These are phyloP conservation scores for Candida insectorum DNA, from an alignment of 805 yeast genomes.

Conservation along the genomic window DNA sequence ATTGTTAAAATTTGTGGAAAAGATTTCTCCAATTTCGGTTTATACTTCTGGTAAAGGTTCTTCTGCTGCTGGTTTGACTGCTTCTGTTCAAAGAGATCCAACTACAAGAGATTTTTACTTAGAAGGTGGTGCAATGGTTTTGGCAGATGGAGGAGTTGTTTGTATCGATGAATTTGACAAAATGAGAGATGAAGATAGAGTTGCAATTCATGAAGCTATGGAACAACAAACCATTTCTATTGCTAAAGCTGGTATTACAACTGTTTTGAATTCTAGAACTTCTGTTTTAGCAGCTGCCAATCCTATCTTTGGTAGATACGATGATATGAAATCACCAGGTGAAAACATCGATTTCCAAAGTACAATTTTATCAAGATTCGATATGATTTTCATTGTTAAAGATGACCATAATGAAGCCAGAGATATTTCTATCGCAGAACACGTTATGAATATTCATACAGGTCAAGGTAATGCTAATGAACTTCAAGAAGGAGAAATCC, in stretches of 20 bases:
- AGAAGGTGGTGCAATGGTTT: constrained; percentile 99
- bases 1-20: constrained; percentile 89
- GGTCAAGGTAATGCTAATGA: constrained; percentile 50
- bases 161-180: constrained; percentile 99
- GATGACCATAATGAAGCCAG: constrained; percentile 87
- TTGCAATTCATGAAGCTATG: constrained; percentile 99
- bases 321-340: constrained; percentile 93
- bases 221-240: constrained; percentile 98
- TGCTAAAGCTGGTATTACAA: constrained; percentile 98
- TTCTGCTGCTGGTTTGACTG: constrained; percentile 99
- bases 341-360: constrained; percentile 98
- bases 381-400: constrained; percentile 95
- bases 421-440: constrained; percentile 88
- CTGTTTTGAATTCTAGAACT: constrained; percentile 93
- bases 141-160: constrained; percentile 98
- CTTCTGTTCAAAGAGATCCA: constrained; percentile 92
- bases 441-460: constrained; percentile 92
- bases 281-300: constrained; percentile 97
- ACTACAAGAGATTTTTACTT: constrained; percentile 85
- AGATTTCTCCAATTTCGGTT: constrained; percentile 89
- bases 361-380: constrained; percentile 94
- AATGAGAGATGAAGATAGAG: constrained; percentile 98
- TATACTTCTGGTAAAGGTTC: constrained; percentile 99
- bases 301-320: constrained; percentile 95
- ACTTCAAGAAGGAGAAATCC: constrained; percentile 72